These are phyloP conservation scores for Zoysia japonica DNA, from an alignment of 176 grass and related monocot species.

Conservation along the genomic window DNA sequence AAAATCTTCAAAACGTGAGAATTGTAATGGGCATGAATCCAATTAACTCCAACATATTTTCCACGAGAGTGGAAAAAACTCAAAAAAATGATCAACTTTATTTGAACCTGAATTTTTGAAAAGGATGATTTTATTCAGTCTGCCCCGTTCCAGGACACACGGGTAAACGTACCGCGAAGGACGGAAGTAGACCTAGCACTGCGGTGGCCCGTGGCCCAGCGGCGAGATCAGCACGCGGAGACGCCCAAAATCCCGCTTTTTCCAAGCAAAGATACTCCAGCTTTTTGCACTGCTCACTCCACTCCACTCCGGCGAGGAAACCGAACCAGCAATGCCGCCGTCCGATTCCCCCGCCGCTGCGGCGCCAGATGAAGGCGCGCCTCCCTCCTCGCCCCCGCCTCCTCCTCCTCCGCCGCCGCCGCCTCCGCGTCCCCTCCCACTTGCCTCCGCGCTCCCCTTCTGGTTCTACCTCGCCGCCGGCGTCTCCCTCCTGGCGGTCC, in stretches of 20 bases:
- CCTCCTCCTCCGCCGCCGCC: neutral
- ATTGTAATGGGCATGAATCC: too few relatives aligned
- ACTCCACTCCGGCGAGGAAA: constrained; percentile 9
- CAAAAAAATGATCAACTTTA: too few relatives aligned
- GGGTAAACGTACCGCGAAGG: too few relatives aligned
- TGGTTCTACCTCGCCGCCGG: constrained; percentile 75
- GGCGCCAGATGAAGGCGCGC: neutral
- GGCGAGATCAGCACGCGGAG: neutral
- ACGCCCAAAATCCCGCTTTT: neutral
- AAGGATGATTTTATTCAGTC: too few relatives aligned
- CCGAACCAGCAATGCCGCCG: constrained; percentile 26
- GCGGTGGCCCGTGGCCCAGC: neutral
- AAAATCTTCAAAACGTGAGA: too few relatives aligned
- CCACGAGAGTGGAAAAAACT: too few relatives aligned
- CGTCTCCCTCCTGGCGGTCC: constrained; percentile 59
- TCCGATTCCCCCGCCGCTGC: neutral
- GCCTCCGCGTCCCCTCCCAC: neutral
- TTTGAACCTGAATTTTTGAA: too few relatives aligned
- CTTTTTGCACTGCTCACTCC: constrained; percentile 26
- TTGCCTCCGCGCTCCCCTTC: constrained; percentile 56
- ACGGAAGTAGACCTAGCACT: too few relatives aligned
- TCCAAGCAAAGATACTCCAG: constrained; percentile 16
- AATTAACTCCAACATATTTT: too few relatives aligned
- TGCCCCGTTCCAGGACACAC: too few relatives aligned
- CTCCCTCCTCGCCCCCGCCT: neutral